phyloP scores from a whole-genome alignment of 768 basidiomycete genomes.

The Serendipita indica region DNA sequence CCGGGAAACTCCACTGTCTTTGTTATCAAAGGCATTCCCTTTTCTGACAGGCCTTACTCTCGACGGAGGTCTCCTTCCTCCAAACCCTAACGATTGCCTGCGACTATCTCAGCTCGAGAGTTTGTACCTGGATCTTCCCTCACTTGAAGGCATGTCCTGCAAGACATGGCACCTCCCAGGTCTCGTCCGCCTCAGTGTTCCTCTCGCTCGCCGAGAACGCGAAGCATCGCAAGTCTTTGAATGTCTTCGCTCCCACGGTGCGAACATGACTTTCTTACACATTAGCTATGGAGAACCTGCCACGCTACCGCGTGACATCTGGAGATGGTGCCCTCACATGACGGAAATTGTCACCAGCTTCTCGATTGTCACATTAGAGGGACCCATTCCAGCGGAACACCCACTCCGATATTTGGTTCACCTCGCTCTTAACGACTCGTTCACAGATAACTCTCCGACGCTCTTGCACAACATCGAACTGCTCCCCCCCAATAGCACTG shows the following conservation, averaged over 20 bases:
- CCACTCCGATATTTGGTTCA: neutral
- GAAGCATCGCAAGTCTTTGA: neutral
- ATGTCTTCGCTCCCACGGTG: neutral
- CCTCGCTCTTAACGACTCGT: neutral
- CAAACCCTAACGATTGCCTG: neutral
- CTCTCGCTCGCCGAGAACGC: neutral
- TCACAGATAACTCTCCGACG: neutral
- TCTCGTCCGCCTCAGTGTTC: neutral
- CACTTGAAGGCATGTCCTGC: neutral
- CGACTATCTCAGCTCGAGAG: neutral
- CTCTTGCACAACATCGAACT: neutral
- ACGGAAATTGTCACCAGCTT: neutral
- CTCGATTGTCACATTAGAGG: neutral
- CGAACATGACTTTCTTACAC: conserved; percentile 1
- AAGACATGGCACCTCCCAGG: neutral
- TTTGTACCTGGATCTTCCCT: neutral
- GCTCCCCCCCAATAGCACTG: neutral
- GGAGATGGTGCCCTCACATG: conserved; percentile 1
- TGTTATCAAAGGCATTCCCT: neutral
- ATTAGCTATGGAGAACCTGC: neutral
- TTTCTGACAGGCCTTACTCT: neutral
- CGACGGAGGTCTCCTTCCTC: neutral
- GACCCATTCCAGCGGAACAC: neutral
- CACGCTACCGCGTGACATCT: neutral
- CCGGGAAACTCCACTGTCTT: neutral